phyloP scores from a whole-genome alignment of 768 basidiomycete genomes.

The Auriculariales sp. region DNA sequence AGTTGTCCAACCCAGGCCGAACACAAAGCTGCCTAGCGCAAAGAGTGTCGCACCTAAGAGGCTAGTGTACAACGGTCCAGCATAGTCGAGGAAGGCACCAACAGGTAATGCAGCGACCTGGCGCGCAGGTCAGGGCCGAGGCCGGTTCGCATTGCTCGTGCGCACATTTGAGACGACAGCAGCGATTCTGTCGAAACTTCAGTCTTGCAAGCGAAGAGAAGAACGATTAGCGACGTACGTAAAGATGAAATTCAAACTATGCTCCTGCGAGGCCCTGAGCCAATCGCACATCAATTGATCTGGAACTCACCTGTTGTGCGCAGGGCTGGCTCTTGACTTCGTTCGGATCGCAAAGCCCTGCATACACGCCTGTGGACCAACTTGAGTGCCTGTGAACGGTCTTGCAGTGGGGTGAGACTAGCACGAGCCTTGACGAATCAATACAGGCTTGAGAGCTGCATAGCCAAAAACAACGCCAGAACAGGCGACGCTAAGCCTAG shows the following conservation, averaged over 20 bases:
- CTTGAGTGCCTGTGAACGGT: neutral
- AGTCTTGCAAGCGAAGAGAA: slow-evolving; percentile 19
- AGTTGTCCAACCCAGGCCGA: slow-evolving; percentile 13
- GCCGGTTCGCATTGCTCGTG: neutral
- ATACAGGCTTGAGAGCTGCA: slow-evolving; percentile 20
- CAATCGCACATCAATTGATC: too few relatives aligned
- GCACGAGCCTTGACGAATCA: slow-evolving; percentile 13
- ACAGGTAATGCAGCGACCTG: slow-evolving; percentile 16
- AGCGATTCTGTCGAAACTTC: neutral
- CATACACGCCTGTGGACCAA: slow-evolving; percentile 14
- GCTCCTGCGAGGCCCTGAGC: too few relatives aligned
- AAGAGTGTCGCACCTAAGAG: slow-evolving; percentile 18
- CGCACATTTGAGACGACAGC: neutral
- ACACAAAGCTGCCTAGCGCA: slow-evolving; percentile 16
- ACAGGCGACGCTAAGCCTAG: slow-evolving; percentile 4
- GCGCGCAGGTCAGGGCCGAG: neutral
- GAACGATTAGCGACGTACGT: slow-evolving; percentile 18
- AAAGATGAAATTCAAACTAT: slow-evolving; percentile 19
- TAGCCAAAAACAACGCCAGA: slow-evolving; percentile 19
- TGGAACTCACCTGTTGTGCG: too few relatives aligned
- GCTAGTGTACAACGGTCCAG: slow-evolving; percentile 17
- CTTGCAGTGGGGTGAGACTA: neutral
- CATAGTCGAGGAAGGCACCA: slow-evolving; percentile 15
- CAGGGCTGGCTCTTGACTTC: slow-evolving; percentile 8
- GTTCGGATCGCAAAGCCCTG: slow-evolving; percentile 12